Base-by-base conservation (phyloP, 2,329 filamentous ascomycete species). In the Trichoderma atrobrunneum region DNA sequence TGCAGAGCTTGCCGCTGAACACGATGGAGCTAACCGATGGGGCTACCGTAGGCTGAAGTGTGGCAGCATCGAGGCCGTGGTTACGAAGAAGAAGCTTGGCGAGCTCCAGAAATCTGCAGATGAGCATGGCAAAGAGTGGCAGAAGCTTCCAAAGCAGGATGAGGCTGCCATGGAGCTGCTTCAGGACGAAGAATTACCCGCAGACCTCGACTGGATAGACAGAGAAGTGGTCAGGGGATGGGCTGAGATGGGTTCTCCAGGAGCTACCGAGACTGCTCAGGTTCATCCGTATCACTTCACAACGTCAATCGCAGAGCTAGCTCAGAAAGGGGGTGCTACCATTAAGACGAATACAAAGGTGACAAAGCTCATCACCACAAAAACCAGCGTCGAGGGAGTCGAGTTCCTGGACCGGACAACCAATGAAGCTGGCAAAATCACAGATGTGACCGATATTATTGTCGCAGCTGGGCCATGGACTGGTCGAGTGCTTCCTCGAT, bases 231-330 rank as follows among this genome's bases (percentile, higher is more conserved):
- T 97, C 26, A 84, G 84, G 68, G 85, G 86, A 24, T 98, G 97
- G 82, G 89, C 93, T 39, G 90, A 92, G 78, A 98, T 98, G 94
- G 94, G 93, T 28, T 75, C 79, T 1, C 83, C 84, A 2, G 91
- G 89, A 3, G 89, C 90, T 0, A 87, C 87, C 1, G 93, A 94
- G 73, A 98, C 96, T 1, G 93, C 96, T 0, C 96, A 99, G 82
- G 95, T 98, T 3, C 95, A 99, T 78, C 96, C 96, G 0, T 93
- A 91, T 74, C 90, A 94, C 59, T 98, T 99, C 79, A 98, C 96
- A 0, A 95, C 89, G 0, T 87, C 90, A 18, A 97, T 98, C 81
- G 93, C 93, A 5, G 85, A 89, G 56, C 86, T 98, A 14, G 94
- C 95, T 0, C 83, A 88, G 71, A 88, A 93, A 66, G 87, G 86